These are phyloP conservation scores for Persicaria tinctoria DNA, from an alignment of 148 eudicot species.

Conservation along the genomic window DNA sequence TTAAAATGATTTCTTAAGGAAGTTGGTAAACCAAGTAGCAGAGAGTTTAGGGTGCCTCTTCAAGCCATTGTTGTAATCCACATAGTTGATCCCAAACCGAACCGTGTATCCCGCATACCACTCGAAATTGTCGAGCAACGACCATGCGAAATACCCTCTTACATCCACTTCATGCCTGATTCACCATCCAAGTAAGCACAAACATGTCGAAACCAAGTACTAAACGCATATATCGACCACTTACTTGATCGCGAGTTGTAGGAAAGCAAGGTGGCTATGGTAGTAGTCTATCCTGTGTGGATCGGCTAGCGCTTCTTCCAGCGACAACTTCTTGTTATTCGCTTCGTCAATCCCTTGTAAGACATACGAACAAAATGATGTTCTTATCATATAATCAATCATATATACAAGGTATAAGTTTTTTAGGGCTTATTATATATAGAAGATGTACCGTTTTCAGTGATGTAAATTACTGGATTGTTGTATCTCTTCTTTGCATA, in stretches of 20 bases:
- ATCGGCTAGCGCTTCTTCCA: slow-evolving; percentile 21
- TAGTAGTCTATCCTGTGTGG: slow-evolving; percentile 22
- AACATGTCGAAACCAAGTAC: too few species aligned
- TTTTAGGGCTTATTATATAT: neutral
- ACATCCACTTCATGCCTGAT: slow-evolving; percentile 28
- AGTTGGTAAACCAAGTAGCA: slow-evolving; percentile 25
- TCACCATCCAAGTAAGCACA: neutral
- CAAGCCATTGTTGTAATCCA: slow-evolving; percentile 25
- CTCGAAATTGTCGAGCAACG: slow-evolving; percentile 33
- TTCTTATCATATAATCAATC: neutral
- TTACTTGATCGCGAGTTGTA: slow-evolving; percentile 29
- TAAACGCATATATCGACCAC: neutral
- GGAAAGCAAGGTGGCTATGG: slow-evolving; percentile 22
- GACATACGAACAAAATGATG: neutral
- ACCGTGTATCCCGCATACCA: slow-evolving; percentile 30
- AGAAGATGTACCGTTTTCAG: slow-evolving; percentile 13
- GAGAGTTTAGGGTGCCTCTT: slow-evolving; percentile 29
- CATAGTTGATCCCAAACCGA: slow-evolving; percentile 27
- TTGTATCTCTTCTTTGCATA: slow-evolving; percentile 14
- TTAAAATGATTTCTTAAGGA: slow-evolving; percentile 7
- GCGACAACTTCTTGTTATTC: slow-evolving; percentile 17
- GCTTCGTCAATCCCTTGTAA: slow-evolving; percentile 23
- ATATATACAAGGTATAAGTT: neutral
- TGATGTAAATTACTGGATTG: slow-evolving; percentile 11
- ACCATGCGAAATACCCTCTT: slow-evolving; percentile 35